These are phyloP conservation scores for Aspergillus versicolor DNA, from an alignment of 2,329 filamentous ascomycete species.

Conservation along the genomic window DNA sequence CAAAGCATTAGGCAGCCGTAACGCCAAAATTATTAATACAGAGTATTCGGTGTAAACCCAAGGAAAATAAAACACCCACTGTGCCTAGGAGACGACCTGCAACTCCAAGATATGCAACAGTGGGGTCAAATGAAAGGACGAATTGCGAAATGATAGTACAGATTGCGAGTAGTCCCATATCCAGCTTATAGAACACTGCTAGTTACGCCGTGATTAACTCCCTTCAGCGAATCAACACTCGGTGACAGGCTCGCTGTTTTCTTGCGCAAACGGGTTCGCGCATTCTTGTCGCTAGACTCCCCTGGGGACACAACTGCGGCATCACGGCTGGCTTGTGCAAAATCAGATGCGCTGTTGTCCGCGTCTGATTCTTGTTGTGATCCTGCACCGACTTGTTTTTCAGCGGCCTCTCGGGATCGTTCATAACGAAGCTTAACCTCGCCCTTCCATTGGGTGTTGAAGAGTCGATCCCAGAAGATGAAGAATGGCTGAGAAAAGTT, in stretches of 20 bases:
- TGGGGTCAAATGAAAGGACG: slow-evolving; percentile 2
- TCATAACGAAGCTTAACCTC: slow-evolving; percentile 61
- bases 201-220: slow-evolving; percentile 38
- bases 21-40: slow-evolving; percentile 35
- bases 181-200: slow-evolving; percentile 40
- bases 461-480: slow-evolving; percentile 85
- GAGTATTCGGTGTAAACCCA: slow-evolving; percentile 16
- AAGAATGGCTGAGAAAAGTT: slow-evolving; percentile 61
- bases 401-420: slow-evolving; percentile 54
- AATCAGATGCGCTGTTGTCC: slow-evolving; percentile 25
- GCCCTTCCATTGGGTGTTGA: slow-evolving; percentile 81
- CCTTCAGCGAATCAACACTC: slow-evolving; percentile 35
- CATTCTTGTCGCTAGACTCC: slow-evolving; percentile 21
- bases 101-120: slow-evolving; percentile 23
- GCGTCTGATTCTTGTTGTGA: slow-evolving; percentile 19
- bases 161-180: background rate
- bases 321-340: slow-evolving; percentile 19
- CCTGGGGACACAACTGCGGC: slow-evolving; percentile 26
- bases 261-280: slow-evolving; percentile 35
- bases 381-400: slow-evolving; percentile 57
- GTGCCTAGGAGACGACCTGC: slow-evolving; percentile 32
- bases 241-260: slow-evolving; percentile 33
- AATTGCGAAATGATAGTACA: background rate
- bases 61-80: slow-evolving; percentile 17
- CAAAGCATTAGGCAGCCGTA: slow-evolving; percentile 19